Percentiles rank a stretch among this genome's conserved stretches.
These are phyloP conservation scores for Ogataea zsoltii DNA, from an alignment of 805 yeast genomes.

Conservation along the genomic window DNA sequence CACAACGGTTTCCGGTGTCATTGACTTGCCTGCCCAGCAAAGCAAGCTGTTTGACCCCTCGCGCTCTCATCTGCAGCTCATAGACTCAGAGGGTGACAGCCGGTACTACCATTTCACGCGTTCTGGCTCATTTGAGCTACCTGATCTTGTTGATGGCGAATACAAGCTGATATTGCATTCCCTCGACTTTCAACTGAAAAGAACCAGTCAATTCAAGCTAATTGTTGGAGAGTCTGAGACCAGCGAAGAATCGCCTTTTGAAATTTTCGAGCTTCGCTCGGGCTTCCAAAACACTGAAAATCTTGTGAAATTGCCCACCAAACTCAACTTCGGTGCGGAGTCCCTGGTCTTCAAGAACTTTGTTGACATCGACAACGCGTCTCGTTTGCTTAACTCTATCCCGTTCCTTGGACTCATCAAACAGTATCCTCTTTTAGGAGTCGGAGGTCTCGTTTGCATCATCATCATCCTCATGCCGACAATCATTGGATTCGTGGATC, in stretches of 20 bases:
- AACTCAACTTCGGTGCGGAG: conserved; percentile 14
- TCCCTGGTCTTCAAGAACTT: conserved; percentile 17
- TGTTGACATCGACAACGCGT: conserved; percentile 14
- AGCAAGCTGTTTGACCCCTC: conserved; percentile 21
- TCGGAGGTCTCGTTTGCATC: conserved; percentile 7
- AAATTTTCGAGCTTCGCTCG: conserved; percentile 12
- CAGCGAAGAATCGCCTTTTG: conserved; percentile 7
- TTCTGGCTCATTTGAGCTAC: conserved; percentile 19
- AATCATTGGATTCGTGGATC: conserved; percentile 28
- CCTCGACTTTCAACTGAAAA: conserved; percentile 20
- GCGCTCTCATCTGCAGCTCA: conserved; percentile 1
- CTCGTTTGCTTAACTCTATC: conserved; percentile 15
- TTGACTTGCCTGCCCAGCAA: conserved; percentile 6
- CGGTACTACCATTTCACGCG: conserved; percentile 14
- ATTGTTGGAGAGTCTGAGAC: conserved; percentile 12
- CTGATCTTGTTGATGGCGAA: conserved; percentile 9
- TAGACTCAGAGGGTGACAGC: background rate
- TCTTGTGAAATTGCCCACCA: conserved; percentile 5
- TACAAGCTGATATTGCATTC: conserved; percentile 20
- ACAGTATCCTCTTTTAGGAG: conserved; percentile 22
- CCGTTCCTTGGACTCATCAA: conserved; percentile 23
- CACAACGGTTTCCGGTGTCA: conserved; percentile 5
- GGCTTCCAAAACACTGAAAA: conserved; percentile 8
- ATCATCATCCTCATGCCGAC: conserved; percentile 24
- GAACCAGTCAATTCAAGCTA: conserved; percentile 13